Evolutionary conservation across 805 yeast species (phyloP).

Genomic region (Saccharomyces kudriavzevii): DNA sequence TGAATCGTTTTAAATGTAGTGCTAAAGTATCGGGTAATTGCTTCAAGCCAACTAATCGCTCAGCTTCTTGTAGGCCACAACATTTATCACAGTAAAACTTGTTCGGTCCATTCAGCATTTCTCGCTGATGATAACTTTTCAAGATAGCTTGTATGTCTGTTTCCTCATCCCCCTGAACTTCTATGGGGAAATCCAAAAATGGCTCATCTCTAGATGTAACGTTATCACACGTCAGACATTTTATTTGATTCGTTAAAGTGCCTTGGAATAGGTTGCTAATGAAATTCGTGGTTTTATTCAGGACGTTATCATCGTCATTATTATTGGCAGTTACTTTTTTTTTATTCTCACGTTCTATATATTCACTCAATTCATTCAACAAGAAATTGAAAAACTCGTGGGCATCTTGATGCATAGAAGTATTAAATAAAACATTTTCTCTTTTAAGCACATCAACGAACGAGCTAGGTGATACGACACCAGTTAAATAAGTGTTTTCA

Average conservation of each 20-base stretch:
- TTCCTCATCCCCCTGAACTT: slow-evolving; percentile 67
- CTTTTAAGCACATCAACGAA: slow-evolving; percentile 69
- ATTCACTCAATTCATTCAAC: slow-evolving; percentile 62
- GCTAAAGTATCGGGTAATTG: slow-evolving; percentile 71
- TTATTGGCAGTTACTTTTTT: slow-evolving; percentile 8
- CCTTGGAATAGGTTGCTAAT: slow-evolving; percentile 78
- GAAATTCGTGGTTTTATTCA: slow-evolving; percentile 33
- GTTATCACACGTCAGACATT: slow-evolving; percentile 84
- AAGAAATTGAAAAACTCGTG: slow-evolving; percentile 89
- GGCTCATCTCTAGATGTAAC: slow-evolving; percentile 74
- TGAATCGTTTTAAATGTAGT: slow-evolving; percentile 82
- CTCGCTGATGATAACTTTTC: slow-evolving; percentile 60
- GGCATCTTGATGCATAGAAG: slow-evolving; percentile 96
- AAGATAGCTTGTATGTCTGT: slow-evolving; percentile 51
- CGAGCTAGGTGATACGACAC: slow-evolving; percentile 76
- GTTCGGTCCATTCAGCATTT: slow-evolving; percentile 74
- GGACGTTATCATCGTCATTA: slow-evolving; percentile 4
- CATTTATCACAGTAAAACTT: slow-evolving; percentile 91
- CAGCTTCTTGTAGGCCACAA: slow-evolving; percentile 87
- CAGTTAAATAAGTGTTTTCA: slow-evolving; percentile 59
- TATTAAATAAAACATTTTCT: slow-evolving; percentile 78
- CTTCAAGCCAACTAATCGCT: slow-evolving; percentile 75
- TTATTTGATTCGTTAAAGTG: slow-evolving; percentile 73
- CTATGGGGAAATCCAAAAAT: slow-evolving; percentile 79
- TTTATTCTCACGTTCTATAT: slow-evolving; percentile 21